Percentiles rank a stretch among this genome's conserved stretches.
phyloP scores from a whole-genome alignment of 1,284 basidiomycete species.

The Sporisorium graminicola region DNA sequence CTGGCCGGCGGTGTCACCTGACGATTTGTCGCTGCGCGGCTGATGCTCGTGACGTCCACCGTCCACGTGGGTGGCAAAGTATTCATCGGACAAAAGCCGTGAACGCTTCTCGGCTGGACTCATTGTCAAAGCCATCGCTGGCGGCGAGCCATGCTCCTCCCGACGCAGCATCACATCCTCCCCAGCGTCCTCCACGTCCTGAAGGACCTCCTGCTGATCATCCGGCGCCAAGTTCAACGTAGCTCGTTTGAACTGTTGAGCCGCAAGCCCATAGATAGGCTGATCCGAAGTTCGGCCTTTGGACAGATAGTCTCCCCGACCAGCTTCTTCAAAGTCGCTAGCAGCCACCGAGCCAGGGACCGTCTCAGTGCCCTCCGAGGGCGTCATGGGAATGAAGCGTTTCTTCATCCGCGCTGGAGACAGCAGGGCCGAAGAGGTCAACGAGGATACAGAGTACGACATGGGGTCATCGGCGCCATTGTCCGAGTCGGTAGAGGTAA shows the following conservation, averaged over 20 bases:
- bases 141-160: conserved; percentile 1
- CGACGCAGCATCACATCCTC: conserved; percentile 23
- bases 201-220: conserved; percentile 19
- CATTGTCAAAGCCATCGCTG: conserved; percentile 10
- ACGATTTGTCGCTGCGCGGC: conserved; percentile 10
- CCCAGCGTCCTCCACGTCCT: conserved; percentile 10
- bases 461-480: conserved; percentile 28
- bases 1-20: not conserved
- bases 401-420: conserved; percentile 22
- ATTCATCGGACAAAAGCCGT: conserved; percentile 34
- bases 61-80: conserved; percentile 35
- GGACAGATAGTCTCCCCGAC: conserved; percentile 39
- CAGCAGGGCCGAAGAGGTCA: conserved; percentile 26
- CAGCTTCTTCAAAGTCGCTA: conserved; percentile 38
- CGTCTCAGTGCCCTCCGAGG: conserved; percentile 49
- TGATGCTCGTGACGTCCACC: conserved; percentile 4
- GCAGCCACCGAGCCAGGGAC: conserved; percentile 45
- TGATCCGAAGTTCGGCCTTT: conserved; percentile 23
- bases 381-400: conserved; percentile 27
- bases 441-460: conserved; percentile 26
- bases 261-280: conserved; percentile 25
- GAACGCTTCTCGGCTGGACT: conserved; percentile 39
- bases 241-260: conserved; percentile 29
- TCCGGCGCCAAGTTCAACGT: conserved; percentile 29
- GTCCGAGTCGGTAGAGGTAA: conserved; percentile 36